phyloP scores from a whole-genome alignment of 257 asterid species.

The Solanum chmielewskii region DNA sequence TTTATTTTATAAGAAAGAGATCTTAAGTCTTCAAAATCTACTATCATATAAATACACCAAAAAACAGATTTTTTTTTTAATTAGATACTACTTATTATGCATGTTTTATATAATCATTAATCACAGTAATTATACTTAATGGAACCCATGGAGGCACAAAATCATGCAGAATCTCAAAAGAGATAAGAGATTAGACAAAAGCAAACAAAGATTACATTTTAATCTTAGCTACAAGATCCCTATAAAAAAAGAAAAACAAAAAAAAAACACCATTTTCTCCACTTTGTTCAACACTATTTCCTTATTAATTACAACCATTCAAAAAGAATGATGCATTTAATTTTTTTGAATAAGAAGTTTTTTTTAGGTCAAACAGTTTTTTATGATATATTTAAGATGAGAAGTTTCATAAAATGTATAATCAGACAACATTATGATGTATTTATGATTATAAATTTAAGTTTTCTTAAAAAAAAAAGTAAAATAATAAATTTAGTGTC shows the following conservation, averaged over 20 bases:
- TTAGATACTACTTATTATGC: background rate
- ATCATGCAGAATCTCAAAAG: background rate
- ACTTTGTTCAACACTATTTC: background rate
- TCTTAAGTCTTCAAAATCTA: background rate
- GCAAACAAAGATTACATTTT: background rate
- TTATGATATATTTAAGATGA: background rate
- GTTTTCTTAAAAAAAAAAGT: too few relatives aligned
- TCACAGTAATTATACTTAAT: slow-evolving; percentile 7
- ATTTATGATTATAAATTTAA: background rate
- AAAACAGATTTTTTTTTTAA: background rate
- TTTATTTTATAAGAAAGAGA: background rate
- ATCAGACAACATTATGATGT: background rate
- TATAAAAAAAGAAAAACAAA: background rate
- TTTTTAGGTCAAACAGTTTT: background rate
- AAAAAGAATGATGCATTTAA: background rate
- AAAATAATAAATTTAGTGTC: background rate
- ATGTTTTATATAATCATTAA: background rate
- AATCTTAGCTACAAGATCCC: background rate
- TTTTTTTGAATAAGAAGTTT: background rate
- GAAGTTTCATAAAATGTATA: background rate
- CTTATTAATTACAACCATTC: background rate
- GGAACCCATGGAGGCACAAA: slow-evolving; percentile 14
- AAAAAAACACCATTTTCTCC: background rate
- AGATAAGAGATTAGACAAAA: background rate
- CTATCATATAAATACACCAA: background rate